Evolutionary conservation across 192 early-diverging fungal genomes (phyloP), one percentile per base, ranked within the genome.

Genomic region (Backusella psychrophila): DNA sequence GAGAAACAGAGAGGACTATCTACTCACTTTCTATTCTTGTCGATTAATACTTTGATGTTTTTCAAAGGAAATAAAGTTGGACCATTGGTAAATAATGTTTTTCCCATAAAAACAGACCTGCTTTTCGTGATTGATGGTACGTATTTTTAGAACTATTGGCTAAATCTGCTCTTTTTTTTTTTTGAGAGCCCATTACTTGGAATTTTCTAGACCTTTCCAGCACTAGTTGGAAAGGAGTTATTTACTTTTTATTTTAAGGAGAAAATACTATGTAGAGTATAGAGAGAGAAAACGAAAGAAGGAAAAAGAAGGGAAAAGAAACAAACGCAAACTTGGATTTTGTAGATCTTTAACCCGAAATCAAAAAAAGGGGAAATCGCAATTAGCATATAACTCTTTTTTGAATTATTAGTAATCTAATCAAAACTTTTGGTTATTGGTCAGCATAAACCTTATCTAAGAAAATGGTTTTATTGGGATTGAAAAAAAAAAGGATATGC

Each of bases 141-240:
- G 14, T 44, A 44, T 44, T 44, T 44, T 44, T 44, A 12, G 38
- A 39, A 39, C 2, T 39, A 12, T 39, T 12, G 7, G 2, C 15
- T 15, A 44, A 15, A 44, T 44, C 4, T 33, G 33, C 33, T 44
- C 14, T 44, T 44, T 19, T 49, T 44, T 19, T 49, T 17, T 49
- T 5, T 6, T 49, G 5, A n/a, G 8, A 12, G 23, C 23, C 12
- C 9, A 12, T 63, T 23, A 63, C 12, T 29, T 63, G 26, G 56
- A 63, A 63, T 29, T 63, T 63, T 63, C 56, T 63, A 63, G 56
- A 63, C 56, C 21, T 26, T 63, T 63, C 56, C 56, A 63, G 23
- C 26, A 15, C 14, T 23, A 26, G 21, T 29, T 23, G 11, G n/a
- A 63, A 63, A 63, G 56, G 56, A 26, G 56, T 29, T 12, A 14